Evolutionary conservation across 257 asterid species (phyloP).

Genomic region (Solanum medicagineum): DNA sequence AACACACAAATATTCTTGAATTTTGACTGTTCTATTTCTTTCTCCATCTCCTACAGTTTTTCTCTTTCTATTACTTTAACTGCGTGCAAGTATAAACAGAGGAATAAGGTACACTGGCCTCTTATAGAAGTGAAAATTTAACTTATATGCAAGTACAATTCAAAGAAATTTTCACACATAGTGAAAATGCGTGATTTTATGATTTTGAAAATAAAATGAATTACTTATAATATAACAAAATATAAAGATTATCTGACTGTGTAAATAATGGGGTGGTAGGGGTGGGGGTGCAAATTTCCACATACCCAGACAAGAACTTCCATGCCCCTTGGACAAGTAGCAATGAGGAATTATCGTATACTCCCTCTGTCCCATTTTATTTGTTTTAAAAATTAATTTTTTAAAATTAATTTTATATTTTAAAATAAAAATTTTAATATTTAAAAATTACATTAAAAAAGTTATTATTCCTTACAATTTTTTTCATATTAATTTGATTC

Average conservation of each 20-base stretch:
- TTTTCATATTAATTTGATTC: too few relatives aligned
- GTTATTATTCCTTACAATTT: too few relatives aligned
- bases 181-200: neutral
- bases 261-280: too few relatives aligned
- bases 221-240: neutral
- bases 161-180: neutral
- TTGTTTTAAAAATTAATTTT: too few relatives aligned
- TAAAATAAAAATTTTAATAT: too few relatives aligned
- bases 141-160: neutral
- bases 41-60: neutral
- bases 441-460: too few relatives aligned
- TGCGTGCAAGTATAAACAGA: neutral
- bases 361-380: neutral
- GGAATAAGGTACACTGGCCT: neutral
- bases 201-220: neutral
- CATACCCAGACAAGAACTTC: neutral
- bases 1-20: conserved; percentile 25
- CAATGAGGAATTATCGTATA: neutral
- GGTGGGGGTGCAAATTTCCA: neutral
- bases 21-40: conserved; percentile 11
- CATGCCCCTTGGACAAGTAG: neutral
- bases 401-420: too few relatives aligned
- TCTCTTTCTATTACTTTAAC: neutral
- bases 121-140: neutral
- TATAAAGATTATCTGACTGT: too few relatives aligned